phyloP scores from a whole-genome alignment of 305 asterid genomes.

The Fraxinus dipetala region DNA sequence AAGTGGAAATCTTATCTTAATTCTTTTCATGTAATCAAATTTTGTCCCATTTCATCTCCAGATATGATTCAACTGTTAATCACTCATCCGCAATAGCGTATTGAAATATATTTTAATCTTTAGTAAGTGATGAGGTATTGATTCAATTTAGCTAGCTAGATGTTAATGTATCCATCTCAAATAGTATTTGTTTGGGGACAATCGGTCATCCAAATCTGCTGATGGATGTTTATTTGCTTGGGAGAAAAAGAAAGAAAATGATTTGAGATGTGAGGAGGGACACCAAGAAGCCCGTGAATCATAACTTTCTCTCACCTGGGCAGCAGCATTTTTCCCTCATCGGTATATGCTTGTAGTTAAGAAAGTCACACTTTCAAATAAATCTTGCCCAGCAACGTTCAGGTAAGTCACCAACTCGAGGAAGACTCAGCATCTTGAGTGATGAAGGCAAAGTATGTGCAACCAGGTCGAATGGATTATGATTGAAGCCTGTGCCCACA shows the following conservation, averaged over 20 bases:
- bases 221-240: background rate
- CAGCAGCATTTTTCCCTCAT: background rate
- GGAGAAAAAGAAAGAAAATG: background rate
- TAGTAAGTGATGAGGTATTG: background rate
- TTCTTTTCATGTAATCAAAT: conserved; percentile 9
- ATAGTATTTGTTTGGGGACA: background rate
- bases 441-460: background rate
- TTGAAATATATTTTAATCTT: background rate
- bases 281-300: background rate
- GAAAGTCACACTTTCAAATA: background rate
- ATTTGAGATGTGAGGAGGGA: background rate
- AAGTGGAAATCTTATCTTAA: background rate
- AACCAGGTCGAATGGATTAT: background rate
- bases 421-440: background rate
- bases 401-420: background rate
- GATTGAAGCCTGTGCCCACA: background rate
- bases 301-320: background rate
- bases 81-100: background rate
- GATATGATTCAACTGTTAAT: background rate
- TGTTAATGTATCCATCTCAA: background rate
- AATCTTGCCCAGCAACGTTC: background rate
- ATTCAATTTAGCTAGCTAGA: background rate
- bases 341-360: background rate
- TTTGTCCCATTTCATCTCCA: background rate
- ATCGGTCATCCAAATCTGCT: background rate